Base-by-base conservation (phyloP, 1,284 basidiomycete genomes). In the Cryptococcus sp. region DNA sequence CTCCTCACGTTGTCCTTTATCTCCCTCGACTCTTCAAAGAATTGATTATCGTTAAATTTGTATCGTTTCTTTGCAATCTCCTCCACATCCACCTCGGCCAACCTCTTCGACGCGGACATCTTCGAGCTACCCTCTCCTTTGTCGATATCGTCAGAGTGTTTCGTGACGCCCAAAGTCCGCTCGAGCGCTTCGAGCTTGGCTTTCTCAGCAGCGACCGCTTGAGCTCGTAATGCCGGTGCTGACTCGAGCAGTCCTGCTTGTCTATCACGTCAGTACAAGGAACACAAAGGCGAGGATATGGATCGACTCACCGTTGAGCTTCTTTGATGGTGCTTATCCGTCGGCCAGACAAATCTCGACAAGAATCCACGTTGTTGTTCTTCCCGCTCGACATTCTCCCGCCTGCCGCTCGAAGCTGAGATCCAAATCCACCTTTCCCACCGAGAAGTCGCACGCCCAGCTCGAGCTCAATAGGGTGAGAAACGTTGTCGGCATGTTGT, bases 371-470 rank as follows among this genome's bases (percentile, higher is more conserved):
- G 74, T 97, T 97, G 65, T 79, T 88, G 33, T 87, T 89, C 78
- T 93, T 94, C 76, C 91, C 85, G 59, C 85, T 87, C 63, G 87
- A 91, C 95, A 99, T 99, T 36, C 93, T 82, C 9, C 94, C 94
- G 58, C 94, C 94, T 19, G 93, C 92, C 0, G 95, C 94, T 67
- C 94, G 82, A 56, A 99, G 79, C 77, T 97, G 92, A 22, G 86
- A 87, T 7, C 95, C 94, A 67, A 99, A 98, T 44, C 94, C 94
- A 65, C 95, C 94, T 74, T 98, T 98, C 41, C 95, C 95, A 52
- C 94, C 94, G 10, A 78, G 78, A 10, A 94, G 68, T 26, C 84
- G 56, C 12, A 74, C 62, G 11, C 68, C 60, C n/a, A 77, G 53
- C 22, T 68, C 53, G 28, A 76, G 36, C 21, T 57, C 56, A 44